Conservation (phyloP, 768 basidiomycete species). For the Rhizopogon roseolus region DNA sequence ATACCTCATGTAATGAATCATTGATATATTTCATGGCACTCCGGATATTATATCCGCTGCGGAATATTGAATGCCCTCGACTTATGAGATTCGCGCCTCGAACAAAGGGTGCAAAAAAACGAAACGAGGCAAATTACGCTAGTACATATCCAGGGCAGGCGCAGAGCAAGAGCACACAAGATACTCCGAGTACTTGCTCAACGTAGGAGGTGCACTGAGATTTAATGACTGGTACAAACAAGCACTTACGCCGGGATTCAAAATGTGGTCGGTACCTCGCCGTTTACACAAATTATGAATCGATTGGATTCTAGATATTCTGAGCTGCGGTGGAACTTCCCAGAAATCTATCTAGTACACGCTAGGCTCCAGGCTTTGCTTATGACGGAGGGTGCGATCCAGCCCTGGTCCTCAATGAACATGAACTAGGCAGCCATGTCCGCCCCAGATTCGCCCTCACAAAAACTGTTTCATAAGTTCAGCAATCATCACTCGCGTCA, state of each 20-base stretch:
- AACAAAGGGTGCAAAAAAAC: conserved; percentile 27
- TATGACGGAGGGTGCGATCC: conserved; percentile 14
- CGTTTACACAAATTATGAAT: conserved; percentile 30
- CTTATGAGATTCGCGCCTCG: conserved; percentile 18
- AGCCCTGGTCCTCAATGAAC: conserved; percentile 36
- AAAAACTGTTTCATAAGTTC: conserved; percentile 28
- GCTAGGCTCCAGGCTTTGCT: conserved; percentile 20
- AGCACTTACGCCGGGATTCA: conserved; percentile 32
- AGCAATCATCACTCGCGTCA: conserved; percentile 27
- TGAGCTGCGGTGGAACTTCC: conserved; percentile 14
- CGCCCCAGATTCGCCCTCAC: conserved; percentile 33
- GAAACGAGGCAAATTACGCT: conserved; percentile 14
- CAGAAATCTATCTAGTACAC: conserved; percentile 34
- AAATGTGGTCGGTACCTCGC: conserved; percentile 25
- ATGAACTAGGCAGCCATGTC: conserved; percentile 33
- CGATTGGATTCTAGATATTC: conserved; percentile 5
- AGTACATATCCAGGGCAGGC: conserved; percentile 23
- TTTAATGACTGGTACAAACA: conserved; percentile 18
- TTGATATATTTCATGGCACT: conserved; percentile 19
- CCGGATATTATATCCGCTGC: conserved; percentile 14
- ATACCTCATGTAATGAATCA: conserved; percentile 14
- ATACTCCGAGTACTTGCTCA: conserved; percentile 42
- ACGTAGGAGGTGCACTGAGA: conserved; percentile 28
- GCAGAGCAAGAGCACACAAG: conserved; percentile 19
- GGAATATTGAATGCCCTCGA: conserved; percentile 7